A percentile compares a stretch with the other conserved stretches of the same genome.
phyloP scores from a whole-genome alignment of 108 stramenopile species.

The Pseudonitzschia pungens region DNA sequence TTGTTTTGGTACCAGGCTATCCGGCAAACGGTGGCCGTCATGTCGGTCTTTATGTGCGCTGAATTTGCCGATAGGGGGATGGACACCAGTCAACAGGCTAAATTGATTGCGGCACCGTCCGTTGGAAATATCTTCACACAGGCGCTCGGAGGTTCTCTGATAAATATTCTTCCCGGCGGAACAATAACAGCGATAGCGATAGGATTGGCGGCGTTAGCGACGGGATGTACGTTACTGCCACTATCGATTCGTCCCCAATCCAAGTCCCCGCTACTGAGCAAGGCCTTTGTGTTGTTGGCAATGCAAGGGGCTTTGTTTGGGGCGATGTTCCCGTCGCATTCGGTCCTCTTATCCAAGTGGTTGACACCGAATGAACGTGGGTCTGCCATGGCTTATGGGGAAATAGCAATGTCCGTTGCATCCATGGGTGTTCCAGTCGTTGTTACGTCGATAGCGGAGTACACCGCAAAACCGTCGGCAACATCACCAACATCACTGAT shows the following conservation, averaged over 20 bases:
- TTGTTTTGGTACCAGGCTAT: slow-evolving; percentile 17
- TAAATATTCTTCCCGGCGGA: neutral
- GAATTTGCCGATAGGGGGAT: slow-evolving; percentile 2
- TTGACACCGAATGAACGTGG: slow-evolving; percentile 7
- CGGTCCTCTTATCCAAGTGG: slow-evolving; percentile 6
- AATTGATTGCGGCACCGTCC: slow-evolving; percentile 14
- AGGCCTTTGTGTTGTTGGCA: neutral
- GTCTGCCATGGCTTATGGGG: slow-evolving; percentile 8
- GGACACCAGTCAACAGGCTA: slow-evolving; percentile 1
- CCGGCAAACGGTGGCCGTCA: slow-evolving; percentile 12
- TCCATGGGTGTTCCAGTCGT: slow-evolving; percentile 6
- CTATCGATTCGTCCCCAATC: neutral
- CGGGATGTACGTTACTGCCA: slow-evolving; percentile 3
- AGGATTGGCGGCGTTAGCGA: neutral
- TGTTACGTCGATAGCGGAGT: slow-evolving; percentile 9
- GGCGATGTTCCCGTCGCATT: slow-evolving; percentile 2
- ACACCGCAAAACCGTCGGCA: neutral
- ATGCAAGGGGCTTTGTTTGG: neutral
- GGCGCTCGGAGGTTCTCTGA: neutral
- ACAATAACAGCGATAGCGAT: neutral
- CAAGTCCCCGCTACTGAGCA: neutral
- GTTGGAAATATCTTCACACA: slow-evolving; percentile 13
- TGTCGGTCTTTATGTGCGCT: slow-evolving; percentile 13
- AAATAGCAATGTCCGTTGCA: slow-evolving; percentile 14
- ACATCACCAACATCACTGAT: neutral